Evolutionary conservation across 495 filamentous ascomycete genomes (phyloP).

Genomic region (Halenospora varia): DNA sequence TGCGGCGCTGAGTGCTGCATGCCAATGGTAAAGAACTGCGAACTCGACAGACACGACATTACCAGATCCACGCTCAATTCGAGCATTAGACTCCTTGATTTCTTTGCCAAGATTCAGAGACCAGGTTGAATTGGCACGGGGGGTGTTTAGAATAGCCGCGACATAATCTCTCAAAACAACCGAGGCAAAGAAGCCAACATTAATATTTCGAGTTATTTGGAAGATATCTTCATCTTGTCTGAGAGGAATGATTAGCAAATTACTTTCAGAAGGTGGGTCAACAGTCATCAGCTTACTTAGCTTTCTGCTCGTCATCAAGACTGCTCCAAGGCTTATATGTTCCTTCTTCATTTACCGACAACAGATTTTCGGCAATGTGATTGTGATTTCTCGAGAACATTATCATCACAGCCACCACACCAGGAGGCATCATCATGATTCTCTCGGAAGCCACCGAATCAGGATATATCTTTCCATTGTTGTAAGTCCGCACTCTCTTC

Average conservation of each 20-base stretch:
- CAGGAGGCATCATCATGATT: constrained; percentile 73
- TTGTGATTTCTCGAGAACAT: constrained; percentile 80
- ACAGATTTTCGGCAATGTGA: constrained; percentile 59
- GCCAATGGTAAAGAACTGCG: constrained; percentile 71
- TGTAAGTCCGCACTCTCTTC: constrained; percentile 67
- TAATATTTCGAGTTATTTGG: constrained; percentile 76
- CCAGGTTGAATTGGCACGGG: constrained; percentile 74
- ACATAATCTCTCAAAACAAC: constrained; percentile 81
- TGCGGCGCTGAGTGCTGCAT: constrained; percentile 65
- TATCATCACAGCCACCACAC: constrained; percentile 72
- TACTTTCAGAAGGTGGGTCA: constrained; percentile 32
- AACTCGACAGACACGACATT: constrained; percentile 79
- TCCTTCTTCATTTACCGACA: constrained; percentile 60
- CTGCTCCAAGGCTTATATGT: constrained; percentile 44
- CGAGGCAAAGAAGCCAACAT: constrained; percentile 82
- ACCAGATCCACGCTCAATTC: constrained; percentile 61
- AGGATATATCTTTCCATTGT: constrained; percentile 77
- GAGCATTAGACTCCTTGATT: constrained; percentile 40
- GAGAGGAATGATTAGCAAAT: not conserved
- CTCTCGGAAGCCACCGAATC: constrained; percentile 77
- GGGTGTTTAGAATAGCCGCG: constrained; percentile 77
- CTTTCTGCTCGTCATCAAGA: constrained; percentile 43
- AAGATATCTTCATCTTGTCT: constrained; percentile 71
- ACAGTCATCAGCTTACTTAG: too few relatives aligned
- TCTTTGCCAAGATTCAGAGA: constrained; percentile 68